Evolutionary conservation across 2,329 filamentous ascomycete genomes (phyloP), one percentile per base, ranked within the genome.

Genomic region (Emmonsia crescens): DNA sequence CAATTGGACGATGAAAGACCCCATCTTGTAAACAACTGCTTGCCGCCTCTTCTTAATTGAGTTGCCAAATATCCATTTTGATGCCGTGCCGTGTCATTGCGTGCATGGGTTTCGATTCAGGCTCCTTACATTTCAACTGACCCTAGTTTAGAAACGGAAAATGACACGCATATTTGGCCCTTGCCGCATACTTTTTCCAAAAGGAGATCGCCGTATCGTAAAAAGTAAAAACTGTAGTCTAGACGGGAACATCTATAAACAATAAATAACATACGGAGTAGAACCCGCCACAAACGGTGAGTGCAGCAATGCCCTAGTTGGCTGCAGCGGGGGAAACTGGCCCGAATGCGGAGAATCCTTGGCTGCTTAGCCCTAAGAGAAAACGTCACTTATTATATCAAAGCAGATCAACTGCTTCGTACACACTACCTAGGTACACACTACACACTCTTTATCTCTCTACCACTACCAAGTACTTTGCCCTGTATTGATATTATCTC

Each of bases 291-390:
- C n/a, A 21, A 24, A 46, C 42, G 42, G 42, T 9, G 42, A 46
- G 19, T 21, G 42, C 6, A 46, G 3, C 42, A 36, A 19, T 54
- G 0, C 16, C 4, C 14, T 24, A 24, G 24, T 19, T 40, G 24
- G 16, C 5, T 19, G 24, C 6, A 16, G 33, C 36, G 36, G 21
- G 38, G 38, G 38, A 33, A 38, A 36, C 42, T 49, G 42, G 42
- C 42, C 58, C 24, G 33, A 60, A 60, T 54, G 58, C 58, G 58
- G 58, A 60, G 58, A 54, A 60, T 4, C 31, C 58, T 54, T 60
- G 58, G 58, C 57, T 31, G 10, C 57, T 59, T 59, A 42, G 31
- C 57, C n/a, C 38, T 10, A 2, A 2, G 29, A 19, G 24, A 57
- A 31, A 44, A 57, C 38, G 55, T 57, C 55, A 57, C 19, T 21